Conservation (phyloP, 768 basidiomycete genomes). For the Mycena haematopus region DNA sequence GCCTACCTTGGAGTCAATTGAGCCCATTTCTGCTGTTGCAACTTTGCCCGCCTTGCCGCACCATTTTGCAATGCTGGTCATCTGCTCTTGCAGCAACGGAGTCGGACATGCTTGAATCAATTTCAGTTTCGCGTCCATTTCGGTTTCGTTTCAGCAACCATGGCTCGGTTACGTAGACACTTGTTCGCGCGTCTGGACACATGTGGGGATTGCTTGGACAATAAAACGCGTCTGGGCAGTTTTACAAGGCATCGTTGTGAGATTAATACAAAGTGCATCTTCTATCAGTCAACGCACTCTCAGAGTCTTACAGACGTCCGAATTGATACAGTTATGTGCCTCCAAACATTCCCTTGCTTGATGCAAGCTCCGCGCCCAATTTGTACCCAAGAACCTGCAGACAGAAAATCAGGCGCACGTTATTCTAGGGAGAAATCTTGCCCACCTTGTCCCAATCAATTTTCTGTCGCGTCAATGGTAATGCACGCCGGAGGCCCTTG, state of each 20-base stretch:
- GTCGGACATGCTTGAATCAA: neutral
- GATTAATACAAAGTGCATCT: neutral
- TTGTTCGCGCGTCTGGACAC: no score
- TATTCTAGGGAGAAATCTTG: conserved; percentile 9
- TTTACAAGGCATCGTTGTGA: neutral
- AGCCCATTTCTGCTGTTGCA: neutral
- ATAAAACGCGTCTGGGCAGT: no score
- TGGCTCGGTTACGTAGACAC: no score
- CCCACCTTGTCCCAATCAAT: conserved; percentile 94
- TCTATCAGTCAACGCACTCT: conserved; percentile 10
- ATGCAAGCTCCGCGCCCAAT: conserved; percentile 59
- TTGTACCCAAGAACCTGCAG: conserved; percentile 37
- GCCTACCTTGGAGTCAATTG: neutral
- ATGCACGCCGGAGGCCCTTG: conserved; percentile 85
- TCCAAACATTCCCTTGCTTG: conserved; percentile 36
- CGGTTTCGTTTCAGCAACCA: no score
- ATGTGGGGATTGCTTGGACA: no score
- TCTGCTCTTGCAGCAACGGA: neutral
- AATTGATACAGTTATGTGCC: conserved; percentile 29
- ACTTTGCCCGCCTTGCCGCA: neutral
- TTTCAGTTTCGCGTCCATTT: no score
- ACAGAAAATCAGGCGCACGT: neutral
- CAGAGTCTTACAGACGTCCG: conserved; percentile 10
- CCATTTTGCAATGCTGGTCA: neutral
- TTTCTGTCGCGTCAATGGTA: conserved; percentile 93